Evolutionary conservation across 2,329 filamentous ascomycete species (phyloP), one percentile per base, ranked within the genome.

Genomic region (Pseudocercospora musae): DNA sequence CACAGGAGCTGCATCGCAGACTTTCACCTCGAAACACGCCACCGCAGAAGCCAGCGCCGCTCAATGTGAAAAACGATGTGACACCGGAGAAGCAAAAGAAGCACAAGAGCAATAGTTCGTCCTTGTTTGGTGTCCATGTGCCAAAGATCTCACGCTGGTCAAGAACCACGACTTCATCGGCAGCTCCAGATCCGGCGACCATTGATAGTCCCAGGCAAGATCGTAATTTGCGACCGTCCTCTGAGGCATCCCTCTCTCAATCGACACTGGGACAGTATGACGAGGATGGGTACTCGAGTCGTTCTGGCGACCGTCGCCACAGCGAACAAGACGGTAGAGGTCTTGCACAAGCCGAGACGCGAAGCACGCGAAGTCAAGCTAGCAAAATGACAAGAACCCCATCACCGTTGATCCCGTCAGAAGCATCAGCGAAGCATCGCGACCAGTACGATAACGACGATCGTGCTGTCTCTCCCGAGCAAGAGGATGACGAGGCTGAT

Each of bases 131-230:
- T 54, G 69, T 62, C 29, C 63, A 63, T 13, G 77, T 79, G 65
- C 92, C 93, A 23, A 97, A 96, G 80, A 93, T 96, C 66, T 98
- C 95, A 5, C 87, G 95, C 48, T 99, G 95, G 95, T 98, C 94
- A 0, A 95, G 96, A 78, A 98, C 94, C 1, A 99, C 95, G 0
- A 86, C 93, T 3, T 96, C 92, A 0, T 96, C 92, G 64, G 87
- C 92, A 48, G 88, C 91, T 15, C 73, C 73, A 2, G 73, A 75
- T 59, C 66, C 64, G 9, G 67, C 68, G 4, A 62, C 64, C 7
- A 58, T 73, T 18, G 72, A 74, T 40, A 73, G 71, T 42, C 72
- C 73, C 10, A 66, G 69, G 54, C 65, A 59, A 58, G 60, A 55
- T 49, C 66, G 66, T 23, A 57, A 61, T 18, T 18, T 55, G 40